Evolutionary conservation across 371 early-diverging fungal genomes (phyloP), one percentile per base, ranked within the genome.

Genomic region (Mucor irregularis): DNA sequence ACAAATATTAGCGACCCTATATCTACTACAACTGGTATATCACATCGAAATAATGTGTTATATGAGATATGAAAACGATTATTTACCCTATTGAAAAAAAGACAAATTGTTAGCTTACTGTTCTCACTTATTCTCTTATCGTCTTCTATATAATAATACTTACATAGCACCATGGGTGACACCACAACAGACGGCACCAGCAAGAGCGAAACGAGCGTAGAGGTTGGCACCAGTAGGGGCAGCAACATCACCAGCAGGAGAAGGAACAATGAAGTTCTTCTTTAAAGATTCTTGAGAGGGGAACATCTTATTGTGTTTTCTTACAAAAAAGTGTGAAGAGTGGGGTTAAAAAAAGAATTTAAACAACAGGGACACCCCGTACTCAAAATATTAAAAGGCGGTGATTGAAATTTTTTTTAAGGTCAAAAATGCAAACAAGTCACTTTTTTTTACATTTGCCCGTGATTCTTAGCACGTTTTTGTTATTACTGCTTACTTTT

Each of bases 131-230:
- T 25, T 29, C 34, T 24, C 19, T 24, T 14, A 21, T 14, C n/a
- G n/a, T 14, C 14, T 6, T 21, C 28, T 28, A 31, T 28, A 53
- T 13, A 6, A 26, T 28, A 40, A 38, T n/a, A 64, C 60, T 60
- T 66, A 61, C 78, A 86, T 80, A 61, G 83, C 87, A 76, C 87
- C 87, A 77, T 89, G 89, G 67, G 89, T 89, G 71, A 89, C 73
- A 66, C 74, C 68, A 69, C 89, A 89, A 77, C 89, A 85, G 58
- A 86, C 56, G 56, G 87, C 87, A 72, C 89, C 89, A 44, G 89
- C 87, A 60, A 87, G 75, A 49, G 89, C 89, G 71, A 85, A 88
- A 69, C 89, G 85, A 46, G 85, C 80, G 50, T 88, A 88, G 34
- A 88, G 79, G 62, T 64, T 63, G 49, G 73, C 78, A 61, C 89